These are phyloP conservation scores for Byssothecium circinans DNA, from an alignment of 2,329 filamentous ascomycete genomes.

Conservation along the genomic window DNA sequence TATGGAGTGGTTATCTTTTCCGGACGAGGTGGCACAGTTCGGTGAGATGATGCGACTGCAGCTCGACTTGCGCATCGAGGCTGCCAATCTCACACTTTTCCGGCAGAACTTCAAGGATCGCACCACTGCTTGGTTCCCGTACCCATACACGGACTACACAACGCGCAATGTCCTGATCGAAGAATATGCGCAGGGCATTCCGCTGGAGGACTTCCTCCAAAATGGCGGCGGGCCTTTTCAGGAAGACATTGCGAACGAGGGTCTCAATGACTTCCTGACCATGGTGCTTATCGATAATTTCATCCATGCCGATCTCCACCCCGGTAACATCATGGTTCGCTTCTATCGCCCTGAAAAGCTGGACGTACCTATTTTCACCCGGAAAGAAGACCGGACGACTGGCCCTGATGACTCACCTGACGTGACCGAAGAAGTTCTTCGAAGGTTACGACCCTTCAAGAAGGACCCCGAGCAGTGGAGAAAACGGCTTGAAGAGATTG, in stretches of 20 bases:
- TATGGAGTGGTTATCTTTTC: constrained; percentile 95
- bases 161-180: constrained; percentile 91
- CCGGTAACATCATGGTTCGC: constrained; percentile 98
- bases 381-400: constrained; percentile 35
- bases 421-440: constrained; percentile 84
- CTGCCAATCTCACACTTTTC: constrained; percentile 85
- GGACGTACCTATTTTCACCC: constrained; percentile 60
- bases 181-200: constrained; percentile 94
- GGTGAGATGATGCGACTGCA: constrained; percentile 99
- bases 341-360: constrained; percentile 85
- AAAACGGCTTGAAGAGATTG: constrained; percentile 72
- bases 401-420: constrained; percentile 60
- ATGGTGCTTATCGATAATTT: constrained; percentile 99
- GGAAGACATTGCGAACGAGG: constrained; percentile 90
- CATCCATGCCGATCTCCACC: constrained; percentile 92
- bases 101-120: constrained; percentile 86
- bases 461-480: constrained; percentile 72
- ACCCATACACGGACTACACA: constrained; percentile 88
- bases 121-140: constrained; percentile 95
- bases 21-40: constrained; percentile 91
- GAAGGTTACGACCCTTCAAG: constrained; percentile 73
- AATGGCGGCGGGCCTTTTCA: constrained; percentile 92
- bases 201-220: constrained; percentile 84
- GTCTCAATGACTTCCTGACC: constrained; percentile 90
- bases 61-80: constrained; percentile 90